Base-by-base conservation (phyloP, 2,329 filamentous ascomycete genomes). In the Rutstroemia sp. region DNA sequence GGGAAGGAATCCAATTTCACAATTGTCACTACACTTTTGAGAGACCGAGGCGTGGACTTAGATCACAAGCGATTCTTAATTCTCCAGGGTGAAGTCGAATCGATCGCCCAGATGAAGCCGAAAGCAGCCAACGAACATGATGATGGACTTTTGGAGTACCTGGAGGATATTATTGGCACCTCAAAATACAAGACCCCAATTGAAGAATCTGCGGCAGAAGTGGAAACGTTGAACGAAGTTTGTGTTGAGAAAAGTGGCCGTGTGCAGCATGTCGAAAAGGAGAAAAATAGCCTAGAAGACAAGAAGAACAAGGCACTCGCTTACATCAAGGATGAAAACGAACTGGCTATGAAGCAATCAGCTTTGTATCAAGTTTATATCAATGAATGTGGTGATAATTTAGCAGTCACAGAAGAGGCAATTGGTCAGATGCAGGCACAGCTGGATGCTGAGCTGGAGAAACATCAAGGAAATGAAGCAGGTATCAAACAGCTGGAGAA, bases 21-120 rank as follows among this genome's bases (percentile, higher is more conserved):
- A 0, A 81, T 85, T 0, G 94, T 99, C 27, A 96, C 92, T 0
- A 90, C 86, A 0, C 77, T 99, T 14, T 81, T 99, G 8, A 87
- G 87, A 57, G 90, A 91, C 21, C 85, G 89, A 23, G 95, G 94
- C 2, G 89, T 99, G 16, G 94, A 99, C 74, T 79, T 99, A 21
- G 94, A 99, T 67, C 94, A 99, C 75, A 99, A 99, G 74, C 89
- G 94, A 59, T 99, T 99, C 74, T 75, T 99, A 54, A 99, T 99
- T 68, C 76, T 99, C 10, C 94, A 99, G 72, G 94, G 94, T 68
- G 94, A 99, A 71, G 94, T 99, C 58, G 94, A 99, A 71, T 96
- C 92, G 0, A 99, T 99, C 69, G 92, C 94, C 6, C 94, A 97
- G 73, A 99, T 99, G 94, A 99, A 99, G 73, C 80, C 95, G 18